These are phyloP conservation scores for Kodamaea nitidulidarum DNA, from an alignment of 805 yeast species.

Conservation along the genomic window DNA sequence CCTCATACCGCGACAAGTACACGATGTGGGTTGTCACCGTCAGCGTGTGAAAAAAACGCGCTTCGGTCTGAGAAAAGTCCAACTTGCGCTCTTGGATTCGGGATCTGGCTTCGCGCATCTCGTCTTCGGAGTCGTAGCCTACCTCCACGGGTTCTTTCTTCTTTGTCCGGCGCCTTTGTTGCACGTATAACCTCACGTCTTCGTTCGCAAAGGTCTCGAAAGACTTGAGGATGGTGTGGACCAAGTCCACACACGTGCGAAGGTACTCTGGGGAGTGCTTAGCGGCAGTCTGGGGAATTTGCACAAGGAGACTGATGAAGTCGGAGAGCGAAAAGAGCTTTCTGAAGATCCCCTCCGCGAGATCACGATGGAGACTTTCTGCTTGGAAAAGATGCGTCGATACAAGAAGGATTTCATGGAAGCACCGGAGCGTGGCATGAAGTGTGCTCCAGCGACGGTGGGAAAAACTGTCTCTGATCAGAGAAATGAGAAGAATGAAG, in stretches of 20 bases:
- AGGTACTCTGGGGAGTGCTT: constrained; percentile 62
- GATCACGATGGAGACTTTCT: constrained; percentile 33
- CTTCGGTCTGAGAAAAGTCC: constrained; percentile 37
- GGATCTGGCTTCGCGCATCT: constrained; percentile 20
- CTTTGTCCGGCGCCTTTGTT: constrained; percentile 38
- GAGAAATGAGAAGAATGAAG: constrained; percentile 48
- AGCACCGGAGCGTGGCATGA: constrained; percentile 66
- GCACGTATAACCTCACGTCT: constrained; percentile 47
- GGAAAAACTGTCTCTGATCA: constrained; percentile 41
- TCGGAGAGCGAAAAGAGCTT: constrained; percentile 67
- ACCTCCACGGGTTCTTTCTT: constrained; percentile 23
- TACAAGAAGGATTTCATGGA: constrained; percentile 56
- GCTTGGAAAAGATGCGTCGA: constrained; percentile 41
- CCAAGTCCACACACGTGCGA: constrained; percentile 56
- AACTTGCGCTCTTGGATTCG: constrained; percentile 43
- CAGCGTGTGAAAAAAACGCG: constrained; percentile 51
- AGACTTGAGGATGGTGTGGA: constrained; percentile 60
- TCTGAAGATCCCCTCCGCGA: constrained; percentile 56
- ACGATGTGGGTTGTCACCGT: constrained; percentile 65
- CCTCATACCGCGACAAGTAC: constrained; percentile 57
- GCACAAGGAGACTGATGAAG: constrained; percentile 51
- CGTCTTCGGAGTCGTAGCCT: constrained; percentile 26
- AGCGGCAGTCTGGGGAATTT: constrained; percentile 59
- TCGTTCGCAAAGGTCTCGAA: constrained; percentile 63
- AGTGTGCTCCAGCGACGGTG: constrained; percentile 53